Evolutionary conservation across 441 rosid species (phyloP).

Genomic region (Populus hybrid): DNA sequence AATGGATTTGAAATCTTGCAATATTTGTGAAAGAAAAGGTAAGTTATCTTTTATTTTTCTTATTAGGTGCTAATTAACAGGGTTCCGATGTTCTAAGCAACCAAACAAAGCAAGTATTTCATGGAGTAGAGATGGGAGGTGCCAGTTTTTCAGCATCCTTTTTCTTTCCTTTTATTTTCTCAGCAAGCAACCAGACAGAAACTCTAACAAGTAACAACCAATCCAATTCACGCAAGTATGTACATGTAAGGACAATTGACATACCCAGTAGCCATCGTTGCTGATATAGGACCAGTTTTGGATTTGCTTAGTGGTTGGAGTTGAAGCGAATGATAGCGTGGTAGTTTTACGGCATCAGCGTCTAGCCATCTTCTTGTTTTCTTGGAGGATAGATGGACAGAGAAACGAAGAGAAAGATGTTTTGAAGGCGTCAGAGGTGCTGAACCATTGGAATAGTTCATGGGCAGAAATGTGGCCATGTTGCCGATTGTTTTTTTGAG

Average conservation of each 20-base stretch:
- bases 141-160: background rate
- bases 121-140: background rate
- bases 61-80: background rate
- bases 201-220: background rate
- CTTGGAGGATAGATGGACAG: constrained; percentile 1
- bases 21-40: background rate
- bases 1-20: background rate
- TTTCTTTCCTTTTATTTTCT: background rate
- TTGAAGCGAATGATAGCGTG: background rate
- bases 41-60: background rate
- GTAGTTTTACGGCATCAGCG: background rate
- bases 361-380: background rate
- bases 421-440: constrained; percentile 9
- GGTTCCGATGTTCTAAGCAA: background rate
- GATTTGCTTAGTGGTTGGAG: background rate
- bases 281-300: constrained; percentile 2
- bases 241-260: background rate
- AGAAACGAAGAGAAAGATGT: constrained; percentile 1
- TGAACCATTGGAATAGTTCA: background rate
- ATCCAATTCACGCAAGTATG: background rate
- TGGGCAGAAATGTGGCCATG: constrained; percentile 12
- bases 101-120: background rate
- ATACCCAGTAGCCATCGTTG: constrained; percentile 13
- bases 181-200: background rate
- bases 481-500: background rate